Conservation (phyloP, 495 filamentous ascomycete species). For the Hyphodiscus hymeniophilus region DNA sequence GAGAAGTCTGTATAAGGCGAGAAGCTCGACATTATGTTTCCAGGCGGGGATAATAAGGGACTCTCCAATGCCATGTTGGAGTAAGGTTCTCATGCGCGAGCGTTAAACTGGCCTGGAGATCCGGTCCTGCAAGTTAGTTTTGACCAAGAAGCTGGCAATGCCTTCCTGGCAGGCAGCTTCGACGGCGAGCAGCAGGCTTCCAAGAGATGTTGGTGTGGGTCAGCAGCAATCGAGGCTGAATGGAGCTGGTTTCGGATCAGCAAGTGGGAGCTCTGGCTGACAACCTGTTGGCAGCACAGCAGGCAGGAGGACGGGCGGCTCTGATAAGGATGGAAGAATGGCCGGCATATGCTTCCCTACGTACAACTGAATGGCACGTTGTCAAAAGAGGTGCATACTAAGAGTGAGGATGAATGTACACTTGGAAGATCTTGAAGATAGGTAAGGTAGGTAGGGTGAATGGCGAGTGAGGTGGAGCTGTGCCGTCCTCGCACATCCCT, state of each 20-base stretch:
- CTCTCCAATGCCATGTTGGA: slow-evolving; percentile 51
- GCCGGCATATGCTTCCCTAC: no score
- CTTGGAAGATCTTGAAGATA: not conserved
- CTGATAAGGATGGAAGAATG: no score
- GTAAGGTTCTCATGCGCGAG: slow-evolving; percentile 14
- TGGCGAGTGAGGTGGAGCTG: slow-evolving; percentile 10
- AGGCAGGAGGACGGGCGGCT: not conserved
- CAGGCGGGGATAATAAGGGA: slow-evolving; percentile 34
- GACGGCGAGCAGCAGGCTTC: slow-evolving; percentile 1
- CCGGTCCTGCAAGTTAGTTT: slow-evolving; percentile 3
- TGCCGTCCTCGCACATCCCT: slow-evolving; percentile 3
- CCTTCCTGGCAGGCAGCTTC: not conserved
- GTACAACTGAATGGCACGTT: no score
- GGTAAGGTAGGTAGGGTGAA: no score
- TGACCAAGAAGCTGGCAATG: slow-evolving; percentile 7
- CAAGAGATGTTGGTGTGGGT: slow-evolving; percentile 12
- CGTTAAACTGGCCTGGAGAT: slow-evolving; percentile 7
- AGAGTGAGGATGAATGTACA: not conserved
- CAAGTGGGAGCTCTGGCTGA: slow-evolving; percentile 6
- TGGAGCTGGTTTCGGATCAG: slow-evolving; percentile 6
- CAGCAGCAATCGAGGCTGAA: slow-evolving; percentile 11
- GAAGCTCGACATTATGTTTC: slow-evolving; percentile 48
- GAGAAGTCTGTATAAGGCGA: slow-evolving; percentile 52
- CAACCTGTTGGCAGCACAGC: not conserved
- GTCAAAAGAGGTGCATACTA: no score